Percentiles rank a stretch among this genome's conserved stretches.
These are phyloP conservation scores for Chaetomidium leptoderma DNA, from an alignment of 495 filamentous ascomycete genomes.

Conservation along the genomic window DNA sequence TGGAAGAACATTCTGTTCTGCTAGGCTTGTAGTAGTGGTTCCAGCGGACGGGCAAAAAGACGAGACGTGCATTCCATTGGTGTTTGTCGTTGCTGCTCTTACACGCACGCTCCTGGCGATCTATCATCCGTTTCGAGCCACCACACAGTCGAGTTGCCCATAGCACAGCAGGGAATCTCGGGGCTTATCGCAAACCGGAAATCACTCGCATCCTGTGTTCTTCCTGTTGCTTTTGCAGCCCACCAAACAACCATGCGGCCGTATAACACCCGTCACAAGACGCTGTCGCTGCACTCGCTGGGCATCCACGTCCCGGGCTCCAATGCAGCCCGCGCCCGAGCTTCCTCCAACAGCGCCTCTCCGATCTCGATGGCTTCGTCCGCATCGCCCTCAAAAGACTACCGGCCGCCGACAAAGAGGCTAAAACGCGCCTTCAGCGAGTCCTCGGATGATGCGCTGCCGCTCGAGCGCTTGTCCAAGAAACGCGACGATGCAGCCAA, in stretches of 20 bases:
- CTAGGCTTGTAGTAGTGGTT: neutral
- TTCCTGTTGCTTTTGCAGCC: slow-evolving; percentile 5
- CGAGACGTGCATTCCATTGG: slow-evolving; percentile 13
- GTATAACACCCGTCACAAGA: slow-evolving; percentile 97
- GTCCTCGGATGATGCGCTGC: slow-evolving; percentile 44
- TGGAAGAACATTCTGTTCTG: neutral
- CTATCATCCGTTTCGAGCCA: neutral
- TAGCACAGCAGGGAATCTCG: slow-evolving; percentile 14
- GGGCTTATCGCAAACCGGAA: slow-evolving; percentile 21
- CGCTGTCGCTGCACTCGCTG: slow-evolving; percentile 85
- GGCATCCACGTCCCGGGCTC: slow-evolving; percentile 80
- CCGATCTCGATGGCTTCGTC: slow-evolving; percentile 49
- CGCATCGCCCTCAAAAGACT: slow-evolving; percentile 48
- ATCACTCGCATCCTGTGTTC: slow-evolving; percentile 17
- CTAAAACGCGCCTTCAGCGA: slow-evolving; percentile 74
- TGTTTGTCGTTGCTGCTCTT: slow-evolving; percentile 16
- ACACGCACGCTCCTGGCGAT: slow-evolving; percentile 9
- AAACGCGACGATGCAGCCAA: slow-evolving; percentile 53
- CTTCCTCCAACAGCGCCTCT: slow-evolving; percentile 31
- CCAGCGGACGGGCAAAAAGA: neutral
- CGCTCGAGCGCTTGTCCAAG: slow-evolving; percentile 50
- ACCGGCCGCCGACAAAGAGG: slow-evolving; percentile 70
- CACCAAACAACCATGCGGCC: slow-evolving; percentile 60
- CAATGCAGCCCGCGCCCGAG: slow-evolving; percentile 58
- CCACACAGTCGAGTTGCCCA: neutral